Percentiles rank a stretch among this genome's conserved stretches.
Conservation (phyloP, 306 rosid genomes). For the Alnus rubra region DNA sequence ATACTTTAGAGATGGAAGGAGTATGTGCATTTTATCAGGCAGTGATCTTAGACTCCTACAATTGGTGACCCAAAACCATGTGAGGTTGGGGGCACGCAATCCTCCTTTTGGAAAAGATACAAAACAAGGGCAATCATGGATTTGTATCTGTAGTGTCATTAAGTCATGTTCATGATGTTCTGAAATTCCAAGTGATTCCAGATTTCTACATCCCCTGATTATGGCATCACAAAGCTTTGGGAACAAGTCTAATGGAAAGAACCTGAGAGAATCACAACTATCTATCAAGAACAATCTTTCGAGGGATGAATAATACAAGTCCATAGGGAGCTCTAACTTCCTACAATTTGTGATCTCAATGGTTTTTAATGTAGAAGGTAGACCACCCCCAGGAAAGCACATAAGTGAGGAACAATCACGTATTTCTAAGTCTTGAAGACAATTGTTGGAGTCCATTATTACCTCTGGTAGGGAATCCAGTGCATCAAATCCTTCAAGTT, state of each 20-base stretch:
- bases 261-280: background rate
- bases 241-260: constrained; percentile 6
- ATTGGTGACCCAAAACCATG: background rate
- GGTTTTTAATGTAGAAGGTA: background rate
- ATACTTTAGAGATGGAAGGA: constrained; percentile 7
- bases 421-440: background rate
- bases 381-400: background rate
- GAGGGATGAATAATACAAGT: background rate
- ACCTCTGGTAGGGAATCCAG: background rate
- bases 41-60: background rate
- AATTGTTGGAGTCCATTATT: background rate
- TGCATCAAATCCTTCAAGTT: no score
- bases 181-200: background rate
- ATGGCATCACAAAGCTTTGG: background rate
- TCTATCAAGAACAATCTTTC: background rate
- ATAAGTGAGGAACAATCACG: background rate
- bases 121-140: constrained; percentile 10
- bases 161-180: background rate
- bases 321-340: background rate
- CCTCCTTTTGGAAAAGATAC: constrained; percentile 5
- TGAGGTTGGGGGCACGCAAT: background rate
- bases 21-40: constrained; percentile 10
- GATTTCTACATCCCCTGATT: constrained; percentile 12
- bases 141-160: constrained; percentile 5
- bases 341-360: background rate